Percentiles rank a stretch among this genome's conserved stretches.
Evolutionary conservation across 371 early-diverging fungal species (phyloP).

Genomic region (Mortierella sp.): DNA sequence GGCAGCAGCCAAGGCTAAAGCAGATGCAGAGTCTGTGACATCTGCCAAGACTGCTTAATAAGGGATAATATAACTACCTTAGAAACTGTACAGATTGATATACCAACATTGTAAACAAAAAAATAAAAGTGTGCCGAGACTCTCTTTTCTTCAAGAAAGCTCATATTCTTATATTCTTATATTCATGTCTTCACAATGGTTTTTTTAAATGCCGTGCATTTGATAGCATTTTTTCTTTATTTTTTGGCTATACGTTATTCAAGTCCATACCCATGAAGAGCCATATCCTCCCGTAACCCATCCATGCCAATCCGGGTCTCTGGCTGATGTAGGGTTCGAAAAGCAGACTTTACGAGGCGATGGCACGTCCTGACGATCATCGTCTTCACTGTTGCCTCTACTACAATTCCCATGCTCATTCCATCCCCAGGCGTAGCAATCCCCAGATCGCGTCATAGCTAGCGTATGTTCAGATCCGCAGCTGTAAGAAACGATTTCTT

Average conservation of each 20-base stretch:
- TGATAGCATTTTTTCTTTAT: background rate
- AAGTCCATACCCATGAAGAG: conserved; percentile 18
- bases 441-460: conserved; percentile 59
- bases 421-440: conserved; percentile 88
- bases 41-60: conserved; percentile 13
- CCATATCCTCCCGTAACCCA: conserved; percentile 33
- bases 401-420: conserved; percentile 94
- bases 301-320: background rate
- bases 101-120: background rate
- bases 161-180: background rate
- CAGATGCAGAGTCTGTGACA: conserved; percentile 13
- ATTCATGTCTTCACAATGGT: no score
- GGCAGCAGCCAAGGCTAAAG: conserved; percentile 40
- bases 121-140: background rate
- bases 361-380: conserved; percentile 30
- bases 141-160: background rate
- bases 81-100: background rate
- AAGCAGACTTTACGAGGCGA: conserved; percentile 24
- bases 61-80: background rate
- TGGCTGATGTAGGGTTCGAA: background rate
- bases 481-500: conserved; percentile 57
- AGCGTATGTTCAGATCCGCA: conserved; percentile 89
- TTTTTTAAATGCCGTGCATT: background rate
- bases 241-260: background rate
- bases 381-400: conserved; percentile 6